Percentiles rank a stretch among this genome's conserved stretches.
phyloP scores from a whole-genome alignment of 257 asterid species.

The Nicotiana tomentosiformis region DNA sequence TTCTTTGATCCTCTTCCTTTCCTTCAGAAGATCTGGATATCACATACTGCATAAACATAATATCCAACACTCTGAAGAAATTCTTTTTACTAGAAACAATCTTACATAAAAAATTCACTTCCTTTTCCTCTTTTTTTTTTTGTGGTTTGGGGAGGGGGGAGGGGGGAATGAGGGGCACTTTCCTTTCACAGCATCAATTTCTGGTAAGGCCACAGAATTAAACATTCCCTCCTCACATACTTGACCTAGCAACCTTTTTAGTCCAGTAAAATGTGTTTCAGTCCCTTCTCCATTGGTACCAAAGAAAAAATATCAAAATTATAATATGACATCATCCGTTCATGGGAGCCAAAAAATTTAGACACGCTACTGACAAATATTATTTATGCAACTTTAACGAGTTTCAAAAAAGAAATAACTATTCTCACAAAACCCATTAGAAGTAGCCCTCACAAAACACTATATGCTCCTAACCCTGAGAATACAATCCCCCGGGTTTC shows the following conservation, averaged over 20 bases:
- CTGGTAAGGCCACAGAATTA: neutral
- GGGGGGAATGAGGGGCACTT: neutral
- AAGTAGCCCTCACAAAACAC: neutral
- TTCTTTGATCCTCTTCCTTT: conserved; percentile 18
- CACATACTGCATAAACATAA: conserved; percentile 38
- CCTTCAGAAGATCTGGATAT: conserved; percentile 37
- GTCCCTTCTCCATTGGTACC: too few species aligned
- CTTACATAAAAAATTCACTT: neutral
- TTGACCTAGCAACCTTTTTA: neutral
- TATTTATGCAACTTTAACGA: too few species aligned
- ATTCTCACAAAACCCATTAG: neutral
- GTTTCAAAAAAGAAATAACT: too few species aligned
- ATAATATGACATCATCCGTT: too few species aligned
- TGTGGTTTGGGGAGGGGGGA: too few species aligned
- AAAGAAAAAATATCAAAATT: too few species aligned
- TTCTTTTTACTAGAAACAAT: conserved; percentile 5
- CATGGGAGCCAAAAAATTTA: too few species aligned
- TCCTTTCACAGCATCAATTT: neutral
- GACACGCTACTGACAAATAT: too few species aligned
- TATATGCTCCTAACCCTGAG: neutral
- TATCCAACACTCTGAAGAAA: conserved; percentile 2
- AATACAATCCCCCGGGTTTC: neutral
- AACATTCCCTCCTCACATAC: neutral
- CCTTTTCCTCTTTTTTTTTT: neutral
- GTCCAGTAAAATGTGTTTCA: too few species aligned